These are phyloP conservation scores for Cutaneotrichosporon sp. DNA, from an alignment of 1,284 basidiomycete genomes.

Conservation along the genomic window DNA sequence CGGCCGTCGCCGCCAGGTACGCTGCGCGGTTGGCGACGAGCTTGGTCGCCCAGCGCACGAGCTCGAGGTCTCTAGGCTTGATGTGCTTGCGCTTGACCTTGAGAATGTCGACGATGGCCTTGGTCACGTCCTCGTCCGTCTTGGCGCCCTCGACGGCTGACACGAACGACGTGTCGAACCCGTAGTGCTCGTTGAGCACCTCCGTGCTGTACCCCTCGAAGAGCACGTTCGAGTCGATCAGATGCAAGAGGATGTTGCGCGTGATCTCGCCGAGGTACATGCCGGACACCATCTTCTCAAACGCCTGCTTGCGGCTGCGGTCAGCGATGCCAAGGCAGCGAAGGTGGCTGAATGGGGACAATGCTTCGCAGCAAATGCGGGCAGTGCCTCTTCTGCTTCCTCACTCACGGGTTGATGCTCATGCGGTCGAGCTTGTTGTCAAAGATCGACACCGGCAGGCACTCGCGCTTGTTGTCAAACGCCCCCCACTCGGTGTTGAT, in stretches of 20 bases:
- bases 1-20: constrained; percentile 77
- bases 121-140: constrained; percentile 50
- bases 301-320: constrained; percentile 73
- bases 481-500: constrained; percentile 98
- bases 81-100: constrained; percentile 59
- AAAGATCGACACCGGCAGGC: constrained; percentile 85
- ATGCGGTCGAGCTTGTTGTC: constrained; percentile 91
- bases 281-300: constrained; percentile 98
- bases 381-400: background rate
- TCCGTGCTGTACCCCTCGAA: constrained; percentile 77
- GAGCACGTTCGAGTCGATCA: constrained; percentile 73
- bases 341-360: background rate
- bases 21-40: constrained; percentile 82
- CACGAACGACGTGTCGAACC: constrained; percentile 89
- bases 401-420: constrained; percentile 77
- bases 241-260: constrained; percentile 78
- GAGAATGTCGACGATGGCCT: constrained; percentile 66
- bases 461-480: constrained; percentile 85
- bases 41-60: constrained; percentile 76
- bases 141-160: constrained; percentile 71
- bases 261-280: constrained; percentile 98
- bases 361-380: background rate
- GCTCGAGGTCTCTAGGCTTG: constrained; percentile 60
- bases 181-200: constrained; percentile 83
- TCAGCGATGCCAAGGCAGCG: background rate